phyloP scores from a whole-genome alignment of 169 alveolate genomes.

The Plasmodium inui region DNA sequence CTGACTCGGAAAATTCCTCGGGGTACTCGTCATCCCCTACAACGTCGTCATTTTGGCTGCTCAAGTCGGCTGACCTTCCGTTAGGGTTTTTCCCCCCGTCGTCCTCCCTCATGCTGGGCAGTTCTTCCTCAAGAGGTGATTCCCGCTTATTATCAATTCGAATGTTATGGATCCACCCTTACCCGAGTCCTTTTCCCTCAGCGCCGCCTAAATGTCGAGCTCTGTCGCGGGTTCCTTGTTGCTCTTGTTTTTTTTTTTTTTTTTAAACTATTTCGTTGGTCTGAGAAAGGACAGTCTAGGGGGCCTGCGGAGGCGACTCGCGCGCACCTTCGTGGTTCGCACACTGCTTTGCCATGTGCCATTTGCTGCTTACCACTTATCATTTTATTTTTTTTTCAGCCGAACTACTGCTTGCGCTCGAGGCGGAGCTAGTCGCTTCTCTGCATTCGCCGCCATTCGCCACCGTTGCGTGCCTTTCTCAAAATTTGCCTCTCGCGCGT shows the following conservation, averaged over 20 bases:
- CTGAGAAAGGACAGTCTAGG: background rate
- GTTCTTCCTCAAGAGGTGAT: background rate
- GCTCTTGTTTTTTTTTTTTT: background rate
- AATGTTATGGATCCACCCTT: background rate
- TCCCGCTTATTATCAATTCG: background rate
- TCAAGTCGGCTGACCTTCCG: background rate
- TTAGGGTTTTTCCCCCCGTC: background rate
- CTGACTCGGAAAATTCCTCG: constrained; percentile 49
- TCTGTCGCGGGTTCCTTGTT: background rate
- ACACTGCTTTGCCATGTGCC: background rate
- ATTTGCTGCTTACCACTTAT: no score
- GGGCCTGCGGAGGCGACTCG: background rate
- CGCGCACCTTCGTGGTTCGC: background rate
- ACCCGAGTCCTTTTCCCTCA: background rate
- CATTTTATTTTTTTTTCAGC: no score
- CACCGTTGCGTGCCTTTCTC: background rate
- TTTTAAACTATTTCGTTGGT: background rate
- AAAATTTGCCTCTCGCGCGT: background rate
- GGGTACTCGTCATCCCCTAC: constrained; percentile 66
- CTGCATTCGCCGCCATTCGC: no score
- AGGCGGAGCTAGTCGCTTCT: background rate
- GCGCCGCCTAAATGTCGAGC: background rate
- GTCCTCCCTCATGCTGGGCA: background rate
- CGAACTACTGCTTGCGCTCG: no score
- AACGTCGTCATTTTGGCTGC: constrained; percentile 16